Base-by-base conservation (phyloP, 106 monocot genomes). In the Allium fistulosum region DNA sequence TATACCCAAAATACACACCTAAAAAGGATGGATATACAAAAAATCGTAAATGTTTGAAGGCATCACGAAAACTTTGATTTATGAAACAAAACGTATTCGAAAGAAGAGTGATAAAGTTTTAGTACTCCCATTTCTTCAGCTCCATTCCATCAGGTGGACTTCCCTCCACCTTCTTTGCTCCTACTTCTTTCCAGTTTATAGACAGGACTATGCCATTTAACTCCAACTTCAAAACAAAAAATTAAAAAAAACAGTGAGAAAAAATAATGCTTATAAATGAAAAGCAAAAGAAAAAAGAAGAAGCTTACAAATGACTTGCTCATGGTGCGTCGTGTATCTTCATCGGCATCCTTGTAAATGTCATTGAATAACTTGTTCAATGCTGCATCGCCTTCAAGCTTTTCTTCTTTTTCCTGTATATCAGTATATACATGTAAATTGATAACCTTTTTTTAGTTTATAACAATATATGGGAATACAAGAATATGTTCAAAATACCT, bases 371-470 rank as follows among this genome's bases (percentile, higher is more conserved):
- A 72, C 58, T 97, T 97, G 82, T 86, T 92, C 70, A 97, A 68
- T 14, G 88, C 96, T 9, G 96, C 96, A 77, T 97, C 96, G 50
- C 96, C 96, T 11, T 92, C 92, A 8, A 97, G 76, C 62, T 97
- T 97, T 72, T 97, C 92, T 0, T 92, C 96, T 69, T 89, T 97
- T 77, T 97, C 96, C 96, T 97, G 76, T 12, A 57, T 62, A 26
- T n/a, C 2, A 28, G 28, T 28, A 28, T 28, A 28, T 28, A 28
- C 28, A 28, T 28, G 28, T 2, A 28, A 28, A 28, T 28, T 28
- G 28, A 28, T 28, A 28, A 28, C 3, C 3, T 28, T 28, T 28
- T 28, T 28, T 28, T 28, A 28, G 28, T 28, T 28, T 1, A 28
- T 28, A 28, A 28, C 28, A 28, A 28, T 28, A 28, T 3, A 3